Conservation (phyloP, 768 basidiomycete species). For the Mrakia frigida region DNA sequence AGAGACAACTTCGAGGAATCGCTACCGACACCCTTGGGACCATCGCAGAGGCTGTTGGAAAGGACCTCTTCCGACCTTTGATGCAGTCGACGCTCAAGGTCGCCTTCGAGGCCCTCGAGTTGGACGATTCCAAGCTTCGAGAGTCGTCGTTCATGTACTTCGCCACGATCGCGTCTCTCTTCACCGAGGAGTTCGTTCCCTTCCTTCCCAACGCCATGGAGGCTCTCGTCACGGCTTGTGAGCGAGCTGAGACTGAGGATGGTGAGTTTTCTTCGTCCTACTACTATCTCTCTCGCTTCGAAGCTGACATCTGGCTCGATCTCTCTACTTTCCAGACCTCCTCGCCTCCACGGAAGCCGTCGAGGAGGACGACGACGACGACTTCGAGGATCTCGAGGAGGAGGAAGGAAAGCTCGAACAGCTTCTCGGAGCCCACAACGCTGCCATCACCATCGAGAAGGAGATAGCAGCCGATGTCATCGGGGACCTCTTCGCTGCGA, state of each 20-base stretch:
- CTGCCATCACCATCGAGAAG: slow-evolving; percentile 96
- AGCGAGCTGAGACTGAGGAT: slow-evolving; percentile 71
- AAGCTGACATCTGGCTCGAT: not conserved
- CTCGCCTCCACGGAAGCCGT: too few species aligned
- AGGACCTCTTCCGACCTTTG: slow-evolving; percentile 88
- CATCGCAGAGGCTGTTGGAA: slow-evolving; percentile 92
- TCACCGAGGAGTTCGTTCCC: slow-evolving; percentile 83
- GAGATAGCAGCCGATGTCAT: slow-evolving; percentile 97
- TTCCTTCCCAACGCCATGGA: slow-evolving; percentile 84
- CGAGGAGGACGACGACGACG: slow-evolving; percentile 50
- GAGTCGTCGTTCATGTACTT: slow-evolving; percentile 99
- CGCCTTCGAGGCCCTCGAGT: slow-evolving; percentile 81
- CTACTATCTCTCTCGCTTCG: too few species aligned
- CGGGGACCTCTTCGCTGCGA: slow-evolving; percentile 79
- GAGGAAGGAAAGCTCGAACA: slow-evolving; percentile 50
- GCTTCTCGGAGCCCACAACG: slow-evolving; percentile 77
- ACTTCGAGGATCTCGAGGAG: slow-evolving; percentile 49
- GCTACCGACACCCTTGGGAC: slow-evolving; percentile 98
- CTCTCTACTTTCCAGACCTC: not conserved
- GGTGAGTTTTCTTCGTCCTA: not conserved
- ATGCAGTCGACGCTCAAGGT: slow-evolving; percentile 94
- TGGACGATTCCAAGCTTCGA: slow-evolving; percentile 71
- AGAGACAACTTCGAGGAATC: slow-evolving; percentile 89
- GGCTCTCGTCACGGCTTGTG: slow-evolving; percentile 71
- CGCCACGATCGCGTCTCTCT: slow-evolving; percentile 97